phyloP scores from a whole-genome alignment of 2,329 filamentous ascomycete species.

The Aplosporella prunicola region DNA sequence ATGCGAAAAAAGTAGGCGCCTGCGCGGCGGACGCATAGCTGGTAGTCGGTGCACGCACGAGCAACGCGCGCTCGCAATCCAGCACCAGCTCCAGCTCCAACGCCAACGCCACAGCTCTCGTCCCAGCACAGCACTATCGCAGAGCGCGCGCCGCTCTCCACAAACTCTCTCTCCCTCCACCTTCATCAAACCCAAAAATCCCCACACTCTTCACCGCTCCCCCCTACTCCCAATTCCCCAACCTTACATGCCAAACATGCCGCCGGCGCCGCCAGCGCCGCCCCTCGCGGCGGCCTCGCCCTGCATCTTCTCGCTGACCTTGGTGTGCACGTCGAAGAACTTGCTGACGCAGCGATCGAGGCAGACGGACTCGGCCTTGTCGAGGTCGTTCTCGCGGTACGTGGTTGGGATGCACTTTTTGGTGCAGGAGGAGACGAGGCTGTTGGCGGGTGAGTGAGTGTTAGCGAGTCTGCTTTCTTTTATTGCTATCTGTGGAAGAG shows the following conservation, averaged over 20 bases:
- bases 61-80: too few relatives aligned
- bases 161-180: too few relatives aligned
- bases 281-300: constrained; percentile 63
- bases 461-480: neutral
- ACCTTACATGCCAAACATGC: constrained; percentile 59
- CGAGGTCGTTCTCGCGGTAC: constrained; percentile 93
- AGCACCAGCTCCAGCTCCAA: too few relatives aligned
- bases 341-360: constrained; percentile 95
- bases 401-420: constrained; percentile 87
- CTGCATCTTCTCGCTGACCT: constrained; percentile 95
- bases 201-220: too few relatives aligned
- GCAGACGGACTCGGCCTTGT: constrained; percentile 98
- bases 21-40: too few relatives aligned
- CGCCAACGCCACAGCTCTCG: too few relatives aligned
- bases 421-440: constrained; percentile 79
- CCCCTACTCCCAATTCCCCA: neutral
- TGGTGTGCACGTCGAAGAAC: constrained; percentile 98
- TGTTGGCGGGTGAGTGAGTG: constrained; percentile 26
- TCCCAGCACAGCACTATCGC: too few relatives aligned
- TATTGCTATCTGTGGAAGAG: neutral
- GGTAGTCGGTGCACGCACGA: too few relatives aligned
- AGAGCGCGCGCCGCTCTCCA: too few relatives aligned
- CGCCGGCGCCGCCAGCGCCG: constrained; percentile 42
- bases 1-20: too few relatives aligned
- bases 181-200: too few relatives aligned